phyloP scores from a whole-genome alignment of 2,329 filamentous ascomycete genomes.

The Arthrinium phaeospermum region DNA sequence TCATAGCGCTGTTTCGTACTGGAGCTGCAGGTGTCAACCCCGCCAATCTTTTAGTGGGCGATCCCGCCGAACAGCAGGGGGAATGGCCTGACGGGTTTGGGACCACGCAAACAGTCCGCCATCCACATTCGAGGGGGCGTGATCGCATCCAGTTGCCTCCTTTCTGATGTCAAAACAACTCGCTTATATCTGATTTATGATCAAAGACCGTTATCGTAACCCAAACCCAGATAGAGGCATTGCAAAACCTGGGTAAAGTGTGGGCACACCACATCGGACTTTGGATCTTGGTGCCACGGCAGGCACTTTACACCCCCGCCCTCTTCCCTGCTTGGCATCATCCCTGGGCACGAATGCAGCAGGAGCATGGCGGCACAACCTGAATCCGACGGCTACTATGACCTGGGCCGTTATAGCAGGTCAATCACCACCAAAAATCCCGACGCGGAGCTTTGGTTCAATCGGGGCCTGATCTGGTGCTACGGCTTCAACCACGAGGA shows the following conservation, averaged over 20 bases:
- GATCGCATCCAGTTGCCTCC: not conserved
- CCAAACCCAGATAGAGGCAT: no score
- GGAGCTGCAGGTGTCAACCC: not conserved
- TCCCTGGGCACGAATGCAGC: not conserved
- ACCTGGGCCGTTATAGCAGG: slow-evolving; percentile 66
- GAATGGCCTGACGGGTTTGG: not conserved
- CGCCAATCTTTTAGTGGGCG: not conserved
- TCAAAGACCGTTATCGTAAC: no score
- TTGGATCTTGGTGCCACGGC: not conserved
- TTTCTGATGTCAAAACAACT: not conserved
- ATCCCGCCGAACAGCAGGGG: not conserved
- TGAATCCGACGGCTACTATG: slow-evolving; percentile 53
- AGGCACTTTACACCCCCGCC: not conserved
- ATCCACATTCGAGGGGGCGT: not conserved
- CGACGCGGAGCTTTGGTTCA: slow-evolving; percentile 70
- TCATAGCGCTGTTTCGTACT: not conserved
- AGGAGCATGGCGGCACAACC: not conserved
- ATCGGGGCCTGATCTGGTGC: slow-evolving; percentile 74
- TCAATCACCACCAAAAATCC: slow-evolving; percentile 56
- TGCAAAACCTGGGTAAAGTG: not conserved
- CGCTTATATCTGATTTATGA: not conserved
- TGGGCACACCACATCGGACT: no score
- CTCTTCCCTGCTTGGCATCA: not conserved
- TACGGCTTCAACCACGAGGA: slow-evolving; percentile 82
- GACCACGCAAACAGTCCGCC: not conserved